Evolutionary conservation across 495 filamentous ascomycete genomes (phyloP).

Genomic region (Hypomontagnella monticulosa): DNA sequence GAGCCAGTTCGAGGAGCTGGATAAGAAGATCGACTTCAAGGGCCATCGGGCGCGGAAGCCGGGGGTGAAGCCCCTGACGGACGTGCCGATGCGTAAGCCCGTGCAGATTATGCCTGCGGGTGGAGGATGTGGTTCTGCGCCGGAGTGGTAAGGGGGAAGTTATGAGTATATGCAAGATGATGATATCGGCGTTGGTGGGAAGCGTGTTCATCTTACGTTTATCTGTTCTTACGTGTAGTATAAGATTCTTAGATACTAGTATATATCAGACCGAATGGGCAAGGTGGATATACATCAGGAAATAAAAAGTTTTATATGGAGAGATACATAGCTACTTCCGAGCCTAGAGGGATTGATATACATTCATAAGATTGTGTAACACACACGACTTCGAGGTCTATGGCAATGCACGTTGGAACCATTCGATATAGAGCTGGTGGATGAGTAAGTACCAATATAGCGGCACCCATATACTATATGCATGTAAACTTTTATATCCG

Average conservation of each 20-base stretch:
- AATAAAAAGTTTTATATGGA: too few relatives aligned
- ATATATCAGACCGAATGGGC: too few relatives aligned
- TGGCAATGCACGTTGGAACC: too few relatives aligned
- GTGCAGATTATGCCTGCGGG: conserved; percentile 57
- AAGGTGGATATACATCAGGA: too few relatives aligned
- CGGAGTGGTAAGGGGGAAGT: conserved; percentile 71
- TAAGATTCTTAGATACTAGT: neutral
- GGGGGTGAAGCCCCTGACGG: neutral
- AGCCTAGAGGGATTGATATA: too few relatives aligned
- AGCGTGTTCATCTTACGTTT: neutral
- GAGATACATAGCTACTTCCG: too few relatives aligned
- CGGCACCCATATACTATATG: too few relatives aligned
- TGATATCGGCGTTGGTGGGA: neutral
- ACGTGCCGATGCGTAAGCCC: conserved; percentile 45
- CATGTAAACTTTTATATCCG: too few relatives aligned
- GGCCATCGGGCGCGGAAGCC: conserved; percentile 51
- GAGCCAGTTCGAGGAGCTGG: conserved; percentile 69
- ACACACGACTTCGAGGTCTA: too few relatives aligned
- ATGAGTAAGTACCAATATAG: too few relatives aligned
- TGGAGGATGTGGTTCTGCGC: conserved; percentile 61
- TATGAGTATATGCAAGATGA: neutral
- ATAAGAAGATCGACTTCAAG: conserved; percentile 65
- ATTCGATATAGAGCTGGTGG: too few relatives aligned
- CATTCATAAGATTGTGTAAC: too few relatives aligned
- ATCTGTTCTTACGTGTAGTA: neutral